Evolutionary conservation across 139 green algal genomes (phyloP).

Genomic region (Micractinium sp.): DNA sequence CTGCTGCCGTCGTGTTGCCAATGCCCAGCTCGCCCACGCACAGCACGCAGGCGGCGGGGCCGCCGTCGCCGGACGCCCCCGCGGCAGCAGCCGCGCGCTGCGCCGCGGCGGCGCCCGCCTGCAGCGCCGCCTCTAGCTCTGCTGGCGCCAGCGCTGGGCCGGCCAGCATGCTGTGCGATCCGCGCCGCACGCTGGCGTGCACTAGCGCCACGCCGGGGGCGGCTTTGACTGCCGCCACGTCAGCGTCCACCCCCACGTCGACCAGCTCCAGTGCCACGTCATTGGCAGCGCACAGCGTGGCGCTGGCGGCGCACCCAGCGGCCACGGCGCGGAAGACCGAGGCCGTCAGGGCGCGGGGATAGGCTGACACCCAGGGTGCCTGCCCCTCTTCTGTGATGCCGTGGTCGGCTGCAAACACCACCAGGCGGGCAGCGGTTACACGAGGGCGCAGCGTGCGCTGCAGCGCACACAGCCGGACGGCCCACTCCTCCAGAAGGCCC

Average conservation of each 20-base stretch:
- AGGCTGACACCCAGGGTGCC: conserved; percentile 45
- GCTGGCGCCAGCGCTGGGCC: conserved; percentile 41
- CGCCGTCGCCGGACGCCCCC: not conserved
- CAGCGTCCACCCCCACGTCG: conserved; percentile 52
- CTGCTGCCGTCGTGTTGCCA: conserved; percentile 61
- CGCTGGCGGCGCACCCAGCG: conserved; percentile 42
- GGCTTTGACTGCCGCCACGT: not conserved
- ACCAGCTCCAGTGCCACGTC: conserved; percentile 28
- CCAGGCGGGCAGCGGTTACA: conserved; percentile 28
- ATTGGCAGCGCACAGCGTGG: conserved; percentile 45
- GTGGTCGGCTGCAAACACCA: conserved; percentile 62
- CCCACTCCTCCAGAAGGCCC: conserved; percentile 51
- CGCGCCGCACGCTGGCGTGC: conserved; percentile 26
- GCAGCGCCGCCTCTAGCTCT: not conserved
- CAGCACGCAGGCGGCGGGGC: not conserved
- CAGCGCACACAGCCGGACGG: conserved; percentile 38
- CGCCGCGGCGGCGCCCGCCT: not conserved
- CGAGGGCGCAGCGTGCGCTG: conserved; percentile 43
- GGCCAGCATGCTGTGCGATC: conserved; percentile 41
- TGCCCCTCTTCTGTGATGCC: conserved; percentile 39
- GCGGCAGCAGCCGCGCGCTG: not conserved
- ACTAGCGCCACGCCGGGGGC: not conserved
- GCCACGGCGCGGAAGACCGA: conserved; percentile 48
- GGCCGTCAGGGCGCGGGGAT: conserved; percentile 43
- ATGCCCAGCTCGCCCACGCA: conserved; percentile 56